These are phyloP conservation scores for Volvariella surrecta DNA, from an alignment of 1,284 basidiomycete species.

Conservation along the genomic window DNA sequence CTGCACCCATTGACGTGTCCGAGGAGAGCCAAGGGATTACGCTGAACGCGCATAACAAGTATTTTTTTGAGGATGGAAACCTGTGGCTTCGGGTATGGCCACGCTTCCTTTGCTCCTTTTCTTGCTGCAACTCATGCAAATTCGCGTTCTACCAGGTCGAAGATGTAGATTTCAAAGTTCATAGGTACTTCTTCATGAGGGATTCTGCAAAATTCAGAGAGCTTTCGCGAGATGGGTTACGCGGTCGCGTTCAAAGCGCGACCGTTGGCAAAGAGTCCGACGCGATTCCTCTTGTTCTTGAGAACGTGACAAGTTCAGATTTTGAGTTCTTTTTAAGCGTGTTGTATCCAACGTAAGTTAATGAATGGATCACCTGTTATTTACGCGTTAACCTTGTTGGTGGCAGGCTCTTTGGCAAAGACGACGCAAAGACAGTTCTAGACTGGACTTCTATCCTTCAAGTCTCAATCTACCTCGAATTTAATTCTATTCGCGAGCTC, in stretches of 20 bases:
- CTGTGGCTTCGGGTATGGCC: conserved; percentile 14
- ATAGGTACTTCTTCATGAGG: conserved; percentile 21
- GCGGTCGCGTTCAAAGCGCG: conserved; percentile 5
- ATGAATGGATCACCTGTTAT: background rate
- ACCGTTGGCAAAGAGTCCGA: background rate
- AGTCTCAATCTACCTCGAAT: conserved; percentile 24
- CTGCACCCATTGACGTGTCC: too few species aligned
- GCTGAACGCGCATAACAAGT: conserved; percentile 9
- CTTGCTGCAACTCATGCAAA: background rate
- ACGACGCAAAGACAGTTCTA: conserved; percentile 20
- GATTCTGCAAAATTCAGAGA: conserved; percentile 22
- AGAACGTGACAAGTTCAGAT: conserved; percentile 12
- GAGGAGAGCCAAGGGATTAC: too few species aligned
- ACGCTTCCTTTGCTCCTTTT: background rate
- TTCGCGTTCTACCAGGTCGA: conserved; percentile 13
- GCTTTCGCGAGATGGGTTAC: conserved; percentile 7
- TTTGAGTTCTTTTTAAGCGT: conserved; percentile 24
- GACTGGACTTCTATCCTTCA: conserved; percentile 31
- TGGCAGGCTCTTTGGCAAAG: conserved; percentile 20
- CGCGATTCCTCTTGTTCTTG: conserved; percentile 11
- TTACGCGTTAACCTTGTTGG: conserved; percentile 1
- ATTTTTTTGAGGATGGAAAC: conserved; percentile 15
- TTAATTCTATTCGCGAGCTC: conserved; percentile 22
- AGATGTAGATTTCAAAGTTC: conserved; percentile 14
- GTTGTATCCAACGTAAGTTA: conserved; percentile 25